Base-by-base conservation (phyloP, 306 rosid genomes). In the Coriaria nepalensis region DNA sequence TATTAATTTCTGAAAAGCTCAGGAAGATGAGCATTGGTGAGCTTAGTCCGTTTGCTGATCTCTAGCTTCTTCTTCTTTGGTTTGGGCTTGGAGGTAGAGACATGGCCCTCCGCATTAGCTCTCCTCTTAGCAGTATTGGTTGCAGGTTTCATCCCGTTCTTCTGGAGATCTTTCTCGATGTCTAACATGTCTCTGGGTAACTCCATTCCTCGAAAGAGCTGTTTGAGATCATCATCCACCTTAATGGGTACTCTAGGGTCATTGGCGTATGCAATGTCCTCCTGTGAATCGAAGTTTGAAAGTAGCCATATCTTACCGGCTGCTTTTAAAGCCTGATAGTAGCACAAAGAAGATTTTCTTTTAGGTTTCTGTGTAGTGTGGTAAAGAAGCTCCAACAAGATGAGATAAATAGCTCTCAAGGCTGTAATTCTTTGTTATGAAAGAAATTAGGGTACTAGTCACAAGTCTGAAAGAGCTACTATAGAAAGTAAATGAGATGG, bases 141-240 rank as follows among this genome's bases (percentile, higher is more conserved):
- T 38, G 98, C 94, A 10, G 94, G 98, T 56, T 79, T 92, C 87
- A 79, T 79, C 53, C 96, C 98, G 51, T 85, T 90, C 66, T 82
- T 90, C 37, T 79, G 96, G 43, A 90, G 93, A 68, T 90, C 98
- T 74, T 59, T 85, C 64, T 90, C 98, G 2, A 90, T 82, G 40
- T 85, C 98, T 15, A 92, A 48, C 98, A 92, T 82, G 53, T 92
- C 96, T n/a, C 87, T 85, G n/a, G 98, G 93, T 45, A 92, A 66
- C 45, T 92, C 94, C 9, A 79, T 79, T 11, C 65, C 81, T 47
- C 94, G 78, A 48, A 81, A 92, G 13, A 85, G 71, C 59, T 40
- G 75, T 64, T 92, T 92, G 5, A 92, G 81, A 54, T 85, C 94
- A 42, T 79, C 83, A 13, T 90, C 98, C 40, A 85, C 96, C 76